phyloP scores from a whole-genome alignment of 1,284 basidiomycete genomes.

The Microbotryum saponariae region DNA sequence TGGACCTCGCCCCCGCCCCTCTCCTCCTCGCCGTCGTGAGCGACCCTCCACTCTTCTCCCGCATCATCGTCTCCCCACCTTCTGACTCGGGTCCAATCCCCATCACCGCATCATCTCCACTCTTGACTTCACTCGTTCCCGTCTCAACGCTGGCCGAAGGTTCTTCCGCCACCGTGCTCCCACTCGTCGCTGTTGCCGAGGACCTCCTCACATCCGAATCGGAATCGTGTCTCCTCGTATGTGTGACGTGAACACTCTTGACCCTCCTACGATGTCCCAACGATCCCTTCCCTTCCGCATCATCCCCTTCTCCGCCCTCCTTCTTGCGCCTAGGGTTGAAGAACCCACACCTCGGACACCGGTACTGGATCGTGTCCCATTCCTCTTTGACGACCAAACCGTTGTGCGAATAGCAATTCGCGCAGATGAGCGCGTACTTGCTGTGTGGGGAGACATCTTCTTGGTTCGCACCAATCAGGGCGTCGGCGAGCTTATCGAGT shows the following conservation, averaged over 20 bases:
- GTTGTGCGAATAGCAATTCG: conserved; percentile 86
- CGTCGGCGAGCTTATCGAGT: conserved; percentile 44
- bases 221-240: too few relatives aligned
- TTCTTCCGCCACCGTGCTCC: not conserved
- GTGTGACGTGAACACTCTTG: too few relatives aligned
- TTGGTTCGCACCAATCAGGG: conserved; percentile 43
- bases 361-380: conserved; percentile 78
- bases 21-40: not conserved
- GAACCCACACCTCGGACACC: conserved; percentile 64
- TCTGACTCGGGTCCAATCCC: not conserved
- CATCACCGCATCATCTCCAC: not conserved
- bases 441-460: conserved; percentile 41
- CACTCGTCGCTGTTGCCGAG: too few relatives aligned
- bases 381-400: conserved; percentile 81
- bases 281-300: not conserved
- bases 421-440: conserved; percentile 90
- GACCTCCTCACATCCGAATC: too few relatives aligned
- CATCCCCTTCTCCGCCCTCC: not conserved
- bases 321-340: conserved; percentile 53
- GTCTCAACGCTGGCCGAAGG: not conserved
- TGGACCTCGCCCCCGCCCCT: not conserved
- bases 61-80: conserved; percentile 2
- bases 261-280: too few relatives aligned
- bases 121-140: not conserved
- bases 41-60: not conserved